Evolutionary conservation across 2,329 filamentous ascomycete genomes (phyloP), one percentile per base, ranked within the genome.

Genomic region (Trichophyton schoenleinii): DNA sequence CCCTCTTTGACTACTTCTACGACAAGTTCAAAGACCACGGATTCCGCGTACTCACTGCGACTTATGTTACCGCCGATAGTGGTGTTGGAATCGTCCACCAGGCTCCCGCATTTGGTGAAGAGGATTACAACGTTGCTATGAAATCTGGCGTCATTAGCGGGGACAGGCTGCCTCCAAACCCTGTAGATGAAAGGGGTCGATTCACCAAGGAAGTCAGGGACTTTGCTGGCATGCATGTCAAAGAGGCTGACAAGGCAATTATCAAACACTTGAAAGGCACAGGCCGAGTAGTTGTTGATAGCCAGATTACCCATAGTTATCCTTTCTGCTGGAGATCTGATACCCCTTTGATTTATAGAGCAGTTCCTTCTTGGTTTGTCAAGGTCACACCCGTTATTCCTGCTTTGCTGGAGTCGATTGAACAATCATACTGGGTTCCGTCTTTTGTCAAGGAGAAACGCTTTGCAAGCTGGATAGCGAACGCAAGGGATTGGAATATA

Each of bases 11-110:
- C 70, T 96, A 96, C 76, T 92, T 94, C 73, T 87, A 88, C 68
- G 88, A 94, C 9, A 83, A 92, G 53, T 96, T 94, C 80, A 89
- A 92, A 74, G 88, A 95, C 61, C 74, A 84, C 63, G 90, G 84
- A 3, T 96, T 95, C 80, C 83, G 81, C 67, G 87, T 96, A 3
- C 72, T 95, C 65, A 91, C 88, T 67, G 92, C 88, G 42, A 84
- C 81, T 5, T 96, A 96, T 70, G 91, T 96, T 62, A 94, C 89
- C 28, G 85, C 87, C 34, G 91, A 94, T 63, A 91, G 89, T 69
- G 92, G 92, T 84, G 89, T 90, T 38, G 92, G 92, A 70, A 87
- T 97, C 64, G 92, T 97, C 52, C 92, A 97, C 74, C 91, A 96
- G 74, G 83, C 92, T 3, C 92, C 92, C 1, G 90, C 91, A 0